A percentile compares a stretch with the other conserved stretches of the same genome.
phyloP scores from a whole-genome alignment of 2,329 filamentous ascomycete species.

The Coniella vitis region DNA sequence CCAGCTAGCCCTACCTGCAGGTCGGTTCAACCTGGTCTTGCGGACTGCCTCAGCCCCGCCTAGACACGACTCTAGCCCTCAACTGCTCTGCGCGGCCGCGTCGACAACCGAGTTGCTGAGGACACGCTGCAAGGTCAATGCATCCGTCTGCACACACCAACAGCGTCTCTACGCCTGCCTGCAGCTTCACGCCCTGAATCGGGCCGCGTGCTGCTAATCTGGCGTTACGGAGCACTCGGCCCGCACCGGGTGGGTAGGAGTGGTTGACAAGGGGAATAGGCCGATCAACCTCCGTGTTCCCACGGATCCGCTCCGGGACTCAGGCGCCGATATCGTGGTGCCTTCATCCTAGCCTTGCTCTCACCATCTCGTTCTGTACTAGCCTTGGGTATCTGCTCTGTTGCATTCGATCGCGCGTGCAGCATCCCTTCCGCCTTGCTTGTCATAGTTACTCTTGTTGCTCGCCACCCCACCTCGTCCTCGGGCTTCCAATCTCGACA shows the following conservation, averaged over 20 bases:
- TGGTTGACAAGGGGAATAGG: not conserved
- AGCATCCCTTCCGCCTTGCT: not conserved
- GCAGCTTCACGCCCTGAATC: too few species aligned
- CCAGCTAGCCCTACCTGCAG: too few species aligned
- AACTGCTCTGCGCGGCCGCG: too few species aligned
- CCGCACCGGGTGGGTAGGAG: slow-evolving; percentile 1
- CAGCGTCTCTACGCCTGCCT: too few species aligned
- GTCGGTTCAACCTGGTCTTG: too few species aligned
- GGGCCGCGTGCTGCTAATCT: not conserved
- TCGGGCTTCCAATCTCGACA: not conserved
- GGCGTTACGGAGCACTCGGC: not conserved
- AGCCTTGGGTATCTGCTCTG: not conserved
- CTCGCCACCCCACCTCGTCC: not conserved
- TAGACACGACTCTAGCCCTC: too few species aligned
- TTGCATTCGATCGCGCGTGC: not conserved
- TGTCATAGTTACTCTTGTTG: not conserved
- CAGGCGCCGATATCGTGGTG: not conserved
- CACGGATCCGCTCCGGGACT: not conserved
- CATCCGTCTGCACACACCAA: too few species aligned
- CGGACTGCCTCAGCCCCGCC: too few species aligned
- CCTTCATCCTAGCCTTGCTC: not conserved
- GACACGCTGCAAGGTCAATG: too few species aligned
- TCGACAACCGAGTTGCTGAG: too few species aligned
- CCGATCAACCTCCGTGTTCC: not conserved
- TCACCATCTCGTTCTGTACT: not conserved